A percentile compares a stretch with the other conserved stretches of the same genome.
phyloP scores from a whole-genome alignment of 352 stramenopile genomes.

The Phytophthora sp. region DNA sequence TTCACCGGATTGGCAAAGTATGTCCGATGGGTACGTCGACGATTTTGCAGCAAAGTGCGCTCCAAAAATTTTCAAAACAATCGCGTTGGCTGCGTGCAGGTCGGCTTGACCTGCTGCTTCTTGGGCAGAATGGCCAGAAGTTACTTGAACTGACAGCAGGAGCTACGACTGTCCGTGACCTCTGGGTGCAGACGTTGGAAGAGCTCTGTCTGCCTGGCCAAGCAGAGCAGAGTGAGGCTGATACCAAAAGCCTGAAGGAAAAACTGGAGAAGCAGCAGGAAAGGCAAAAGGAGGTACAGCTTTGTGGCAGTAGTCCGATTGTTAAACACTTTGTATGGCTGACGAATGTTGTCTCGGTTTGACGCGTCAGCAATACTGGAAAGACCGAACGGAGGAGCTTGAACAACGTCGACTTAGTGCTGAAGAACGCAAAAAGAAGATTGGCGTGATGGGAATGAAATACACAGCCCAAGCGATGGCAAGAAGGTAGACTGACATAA shows the following conservation, averaged over 20 bases:
- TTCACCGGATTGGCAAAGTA: slow-evolving; percentile 62
- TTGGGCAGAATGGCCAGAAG: slow-evolving; percentile 63
- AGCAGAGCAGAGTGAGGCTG: slow-evolving; percentile 32
- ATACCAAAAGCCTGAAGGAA: slow-evolving; percentile 50
- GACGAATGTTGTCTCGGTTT: slow-evolving; percentile 2
- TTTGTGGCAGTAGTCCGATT: background rate
- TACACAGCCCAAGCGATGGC: slow-evolving; percentile 65
- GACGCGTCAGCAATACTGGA: slow-evolving; percentile 65
- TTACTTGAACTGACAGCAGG: slow-evolving; percentile 64
- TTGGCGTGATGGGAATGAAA: slow-evolving; percentile 76
- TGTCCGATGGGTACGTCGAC: slow-evolving; percentile 50
- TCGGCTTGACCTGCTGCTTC: slow-evolving; percentile 50
- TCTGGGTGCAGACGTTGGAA: slow-evolving; percentile 77
- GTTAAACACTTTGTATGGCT: background rate
- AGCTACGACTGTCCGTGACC: slow-evolving; percentile 46
- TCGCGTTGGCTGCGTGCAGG: slow-evolving; percentile 27
- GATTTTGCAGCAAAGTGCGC: background rate
- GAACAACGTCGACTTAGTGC: slow-evolving; percentile 66
- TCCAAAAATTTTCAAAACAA: too few species aligned
- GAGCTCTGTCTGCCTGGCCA: slow-evolving; percentile 49
- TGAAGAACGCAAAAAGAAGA: slow-evolving; percentile 79
- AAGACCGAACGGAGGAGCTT: slow-evolving; percentile 62
- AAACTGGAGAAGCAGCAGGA: slow-evolving; percentile 65
- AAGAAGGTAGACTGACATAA: slow-evolving; percentile 26
- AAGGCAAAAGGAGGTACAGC: slow-evolving; percentile 61